Percentiles rank a stretch among this genome's conserved stretches.
phyloP scores from a whole-genome alignment of 257 asterid species.

The Haberlea rhodopensis region DNA sequence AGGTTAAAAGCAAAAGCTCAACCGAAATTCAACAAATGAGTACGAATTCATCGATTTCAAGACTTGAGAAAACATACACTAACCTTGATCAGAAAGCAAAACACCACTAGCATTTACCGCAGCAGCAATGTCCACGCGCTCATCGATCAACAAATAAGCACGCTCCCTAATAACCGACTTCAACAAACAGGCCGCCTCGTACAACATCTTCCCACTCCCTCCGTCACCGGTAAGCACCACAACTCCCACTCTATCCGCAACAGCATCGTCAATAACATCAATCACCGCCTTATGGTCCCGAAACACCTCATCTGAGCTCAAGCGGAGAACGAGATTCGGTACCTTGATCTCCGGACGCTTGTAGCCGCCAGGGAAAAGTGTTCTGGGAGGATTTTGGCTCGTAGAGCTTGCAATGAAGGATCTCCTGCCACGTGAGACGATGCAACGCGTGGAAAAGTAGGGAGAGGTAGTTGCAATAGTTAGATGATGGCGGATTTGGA shows the following conservation, averaged over 20 bases:
- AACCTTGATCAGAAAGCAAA: conserved; percentile 93
- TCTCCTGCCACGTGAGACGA: conserved; percentile 23
- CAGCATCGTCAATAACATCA: conserved; percentile 61
- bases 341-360: conserved; percentile 91
- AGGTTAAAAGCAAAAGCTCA: conserved; percentile 8
- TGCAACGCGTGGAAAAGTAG: conserved; percentile 18
- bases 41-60: background rate
- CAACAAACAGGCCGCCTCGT: conserved; percentile 82
- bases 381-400: conserved; percentile 54
- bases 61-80: background rate
- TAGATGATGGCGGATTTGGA: conserved; percentile 19
- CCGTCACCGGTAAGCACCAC: conserved; percentile 71
- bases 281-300: conserved; percentile 40
- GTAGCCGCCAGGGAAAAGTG: conserved; percentile 84
- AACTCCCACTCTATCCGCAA: conserved; percentile 63
- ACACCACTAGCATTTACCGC: conserved; percentile 89
- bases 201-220: conserved; percentile 63
- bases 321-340: conserved; percentile 61
- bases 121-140: conserved; percentile 85
- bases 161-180: conserved; percentile 74
- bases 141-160: conserved; percentile 79
- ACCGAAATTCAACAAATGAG: conserved; percentile 4
- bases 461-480: conserved; percentile 14
- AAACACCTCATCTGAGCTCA: conserved; percentile 56
- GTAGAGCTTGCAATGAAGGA: conserved; percentile 34